Evolutionary conservation across 2,329 filamentous ascomycete species (phyloP), one percentile per base, ranked within the genome.

Genomic region (Exophiala bonariae): DNA sequence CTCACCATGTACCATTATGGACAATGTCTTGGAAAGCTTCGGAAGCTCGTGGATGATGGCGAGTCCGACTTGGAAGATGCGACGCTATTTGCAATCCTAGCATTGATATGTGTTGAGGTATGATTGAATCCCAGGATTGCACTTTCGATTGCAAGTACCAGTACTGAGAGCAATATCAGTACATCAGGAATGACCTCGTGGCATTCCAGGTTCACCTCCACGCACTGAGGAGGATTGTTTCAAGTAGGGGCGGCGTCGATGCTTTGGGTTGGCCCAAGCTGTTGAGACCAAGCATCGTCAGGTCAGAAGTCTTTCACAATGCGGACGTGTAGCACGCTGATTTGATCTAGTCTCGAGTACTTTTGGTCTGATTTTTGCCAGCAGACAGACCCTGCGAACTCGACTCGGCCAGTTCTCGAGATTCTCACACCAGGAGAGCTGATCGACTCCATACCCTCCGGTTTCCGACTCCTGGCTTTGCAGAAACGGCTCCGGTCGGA

Each of bases 181-280:
- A 36, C 18, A 17, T 37, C 7, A 17, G 35, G 3, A 33, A 26
- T 20, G 32, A 37, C 33, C 13, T 44, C 4, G 32, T n/a, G 22
- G n/a, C 41, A 13, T 19, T 34, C 30, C 28, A 23, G 8, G 11
- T 30, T 11, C 41, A 43, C 18, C 18, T 35, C n/a, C 5, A 17
- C 3, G 41, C 11, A 3, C 17, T 44, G 18, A 19, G 30, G 14
- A 18, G 17, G 9, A 16, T 44, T 16, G 22, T 44, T 14, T 4
- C 13, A 18, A 18, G 16, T 11, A 11, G 41, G 8, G 41, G 41
- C 5, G 41, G 41, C n/a, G 7, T 44, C 14, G 31, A 37, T 14
- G 30, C 18, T 23, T 13, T 44, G 13, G 41, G 41, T 19, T 44
- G 30, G 31, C 41, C 30, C 18, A 16, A 9, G 31, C 18, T 44